These are phyloP conservation scores for Moesziomyces globuligerus DNA, from an alignment of 1,284 basidiomycete species.

Conservation along the genomic window DNA sequence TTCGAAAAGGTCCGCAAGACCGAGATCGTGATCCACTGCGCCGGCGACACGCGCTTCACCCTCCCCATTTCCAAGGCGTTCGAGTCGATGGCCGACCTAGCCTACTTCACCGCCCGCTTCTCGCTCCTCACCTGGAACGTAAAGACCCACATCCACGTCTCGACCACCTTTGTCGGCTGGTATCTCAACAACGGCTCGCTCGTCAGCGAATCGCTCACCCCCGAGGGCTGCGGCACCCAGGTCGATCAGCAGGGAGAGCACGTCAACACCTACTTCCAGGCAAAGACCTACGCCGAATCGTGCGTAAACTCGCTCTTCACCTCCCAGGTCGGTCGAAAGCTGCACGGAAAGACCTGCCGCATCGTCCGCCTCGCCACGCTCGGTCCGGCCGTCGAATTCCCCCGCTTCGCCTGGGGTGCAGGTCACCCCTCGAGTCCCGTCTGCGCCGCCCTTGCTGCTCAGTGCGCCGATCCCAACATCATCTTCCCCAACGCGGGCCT, in stretches of 20 bases:
- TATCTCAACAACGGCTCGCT: conserved; percentile 43
- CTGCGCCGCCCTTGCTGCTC: conserved; percentile 41
- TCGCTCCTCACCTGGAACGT: conserved; percentile 47
- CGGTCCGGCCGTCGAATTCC: conserved; percentile 45
- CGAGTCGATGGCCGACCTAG: conserved; percentile 41
- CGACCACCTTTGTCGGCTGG: conserved; percentile 50
- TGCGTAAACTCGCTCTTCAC: conserved; percentile 47
- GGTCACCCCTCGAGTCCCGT: conserved; percentile 50
- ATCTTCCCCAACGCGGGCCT: conserved; percentile 41
- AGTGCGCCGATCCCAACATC: conserved; percentile 16
- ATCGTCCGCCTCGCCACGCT: conserved; percentile 46
- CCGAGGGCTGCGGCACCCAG: conserved; percentile 23
- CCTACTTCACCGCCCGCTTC: conserved; percentile 46
- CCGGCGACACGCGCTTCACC: conserved; percentile 47
- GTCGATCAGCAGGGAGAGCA: conserved; percentile 40
- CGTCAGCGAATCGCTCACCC: conserved; percentile 40
- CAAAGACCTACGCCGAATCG: conserved; percentile 49
- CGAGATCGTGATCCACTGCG: conserved; percentile 50
- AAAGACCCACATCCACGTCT: conserved; percentile 52
- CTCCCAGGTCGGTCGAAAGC: conserved; percentile 38
- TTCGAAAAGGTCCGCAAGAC: conserved; percentile 44
- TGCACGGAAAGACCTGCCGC: conserved; percentile 46
- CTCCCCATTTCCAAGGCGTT: conserved; percentile 37
- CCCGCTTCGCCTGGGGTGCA: conserved; percentile 41
- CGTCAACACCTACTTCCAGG: conserved; percentile 52